Percentiles rank a stretch among this genome's conserved stretches.
These are phyloP conservation scores for Saccharomycopsis javanensis DNA, from an alignment of 805 yeast genomes.

Conservation along the genomic window DNA sequence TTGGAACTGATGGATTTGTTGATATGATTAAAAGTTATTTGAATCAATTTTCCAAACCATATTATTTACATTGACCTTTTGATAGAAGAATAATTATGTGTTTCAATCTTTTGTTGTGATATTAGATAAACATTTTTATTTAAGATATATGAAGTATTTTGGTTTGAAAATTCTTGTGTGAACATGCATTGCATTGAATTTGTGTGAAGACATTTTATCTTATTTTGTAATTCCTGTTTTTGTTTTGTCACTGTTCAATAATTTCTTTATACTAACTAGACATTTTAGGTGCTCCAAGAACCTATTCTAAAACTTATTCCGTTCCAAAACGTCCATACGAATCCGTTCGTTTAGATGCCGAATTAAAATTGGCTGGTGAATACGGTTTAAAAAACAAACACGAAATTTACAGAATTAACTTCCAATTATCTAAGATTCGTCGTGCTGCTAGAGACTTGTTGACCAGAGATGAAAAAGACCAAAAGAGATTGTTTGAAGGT, in stretches of 20 bases:
- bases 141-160: too few species aligned
- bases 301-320: slow-evolving; percentile 98
- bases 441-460: slow-evolving; percentile 99
- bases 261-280: slow-evolving; percentile 7
- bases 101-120: too few species aligned
- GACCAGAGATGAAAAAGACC: slow-evolving; percentile 99
- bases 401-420: slow-evolving; percentile 99
- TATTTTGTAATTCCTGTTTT: not conserved
- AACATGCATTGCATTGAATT: too few species aligned
- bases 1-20: too few species aligned
- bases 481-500: slow-evolving; percentile 99
- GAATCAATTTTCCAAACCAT: too few species aligned
- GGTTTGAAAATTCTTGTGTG: too few species aligned
- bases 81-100: too few species aligned
- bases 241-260: not conserved
- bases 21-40: too few species aligned
- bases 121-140: too few species aligned
- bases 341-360: slow-evolving; percentile 98
- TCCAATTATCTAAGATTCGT: slow-evolving; percentile 98
- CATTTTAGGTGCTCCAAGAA: slow-evolving; percentile 93
- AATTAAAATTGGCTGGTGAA: slow-evolving; percentile 99
- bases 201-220: too few species aligned
- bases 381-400: slow-evolving; percentile 99
- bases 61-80: too few species aligned
- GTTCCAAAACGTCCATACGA: slow-evolving; percentile 99